Base-by-base conservation (phyloP, 805 yeast genomes). In the Pichia thaimueangensis region DNA sequence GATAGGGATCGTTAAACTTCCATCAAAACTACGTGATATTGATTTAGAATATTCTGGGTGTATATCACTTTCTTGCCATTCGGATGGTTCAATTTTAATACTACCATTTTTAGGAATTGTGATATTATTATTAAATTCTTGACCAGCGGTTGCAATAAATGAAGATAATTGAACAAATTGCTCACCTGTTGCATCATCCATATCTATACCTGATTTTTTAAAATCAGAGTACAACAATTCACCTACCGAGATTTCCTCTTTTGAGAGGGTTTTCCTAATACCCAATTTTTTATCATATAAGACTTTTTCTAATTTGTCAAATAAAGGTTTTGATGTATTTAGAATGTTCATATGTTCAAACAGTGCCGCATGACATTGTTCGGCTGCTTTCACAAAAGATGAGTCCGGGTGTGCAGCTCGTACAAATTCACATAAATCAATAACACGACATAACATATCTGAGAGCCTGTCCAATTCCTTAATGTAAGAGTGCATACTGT, bases 341-440 rank as follows among this genome's bases (percentile, higher is more conserved):
- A 93, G 68, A 41, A 82, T 74, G 61, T 88, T 93, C 98, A 93
- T 93, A 61, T 82, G 89, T 56, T 88, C 95, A 61, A 82, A 91
- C 84, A 91, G 77, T 49, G 78, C 69, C 52, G 86, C 94, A 57
- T 91, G 96, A 29, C 93, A 83, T 34, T 74, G 71, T 56, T 91
- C 95, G 1, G 98, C 96, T 2, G 88, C 89, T 30, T 70, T 70
- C 10, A 83, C 71, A 71, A 86, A 87, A 15, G 67, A 62, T 38
- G 67, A 67, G 49, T 80, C 74, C 1, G 97, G 97, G 58, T 91
- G 97, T 1, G 82, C 80, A 20, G 87, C 88, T 36, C 97, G 68
- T 23, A 93, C 78, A 64, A 91, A 91, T 53, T 89, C 97, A 29
- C 96, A 91, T 38, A 91, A 73, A 62, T 93, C 98, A 31, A 93